Base-by-base conservation (phyloP, 2,329 filamentous ascomycete genomes). In the Aspergillus awamori region DNA sequence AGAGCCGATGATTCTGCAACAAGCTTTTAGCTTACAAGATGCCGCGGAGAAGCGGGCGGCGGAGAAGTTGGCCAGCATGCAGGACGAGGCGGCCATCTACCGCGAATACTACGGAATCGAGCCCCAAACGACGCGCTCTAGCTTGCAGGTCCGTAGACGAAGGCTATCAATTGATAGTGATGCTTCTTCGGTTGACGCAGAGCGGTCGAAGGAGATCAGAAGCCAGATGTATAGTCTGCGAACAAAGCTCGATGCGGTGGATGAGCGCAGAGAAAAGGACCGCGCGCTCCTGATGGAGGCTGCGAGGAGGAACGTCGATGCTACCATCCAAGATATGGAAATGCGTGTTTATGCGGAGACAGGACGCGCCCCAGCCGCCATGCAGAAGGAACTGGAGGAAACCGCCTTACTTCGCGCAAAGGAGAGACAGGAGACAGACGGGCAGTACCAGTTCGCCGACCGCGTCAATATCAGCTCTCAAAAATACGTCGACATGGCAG, bases 21-120 rank as follows among this genome's bases (percentile, higher is more conserved):
- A 65, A n/a, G 70, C 70, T 17, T 59, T 74, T 8, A 72, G 87
- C 63, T 82, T 97, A 1, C 92, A 97, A 72, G 92, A 96, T 70
- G 89, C 90, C 5, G 94, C 94, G 0, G 92, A 95, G 70, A 93
- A 89, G 70, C 85, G 95, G 58, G 93, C 94, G 0, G 88, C 93
- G 60, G 91, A 96, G 74, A 87, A 93, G 38, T 81, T 97, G 24
- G 86, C 91, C 5, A 94, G 89, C 72, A 86, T 97, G 61, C 87
- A 94, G 43, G 85, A 90, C 59, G 89, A 93, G 60, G 79, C 83
- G 55, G 83, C 86, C 63, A 86, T 87, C 2, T 90, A 89, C 65
- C 86, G 91, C 45, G 87, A 90, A 49, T 93, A 96, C 74, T 97
- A 96, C 71, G 89, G 89, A 30, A 85, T 81, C 67, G 76, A 79